Base-by-base conservation (phyloP, 1,139 yeast genomes). In the Scheffersomyces segobiensis region DNA sequence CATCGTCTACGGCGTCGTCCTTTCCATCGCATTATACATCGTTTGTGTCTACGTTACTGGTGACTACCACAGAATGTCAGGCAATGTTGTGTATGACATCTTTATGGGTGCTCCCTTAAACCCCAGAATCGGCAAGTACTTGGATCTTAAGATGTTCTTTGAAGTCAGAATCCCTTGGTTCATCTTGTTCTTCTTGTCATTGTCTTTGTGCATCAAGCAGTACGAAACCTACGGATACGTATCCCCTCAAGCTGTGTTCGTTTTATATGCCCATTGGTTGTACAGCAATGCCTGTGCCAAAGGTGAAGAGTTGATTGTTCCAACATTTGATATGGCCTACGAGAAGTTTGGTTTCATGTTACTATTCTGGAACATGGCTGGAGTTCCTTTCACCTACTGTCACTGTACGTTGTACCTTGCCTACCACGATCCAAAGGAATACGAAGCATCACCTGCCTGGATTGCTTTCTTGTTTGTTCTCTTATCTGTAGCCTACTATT, bases 281-380 rank as follows among this genome's bases (percentile, higher is more conserved):
- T 95, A 95, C 70, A 97, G 97, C 63, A 95, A 95, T 71, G 97
- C 98, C 2, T 95, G 98, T 77, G 89, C 97, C 60, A 95, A 95
- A 77, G 99, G 98, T 65, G 99, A 95, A 78, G 98, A 96, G 73
- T 81, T 93, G 68, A 93, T 95, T 73, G 97, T 93, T 60, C 97
- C 98, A 63, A 89, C 97, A 20, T 95, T 99, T 99, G 99, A 95
- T 75, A 93, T 95, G 98, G 98, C 97, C 53, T 95, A 95, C 75
- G 99, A 95, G 75, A 95, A 96, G 77, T 95, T 95, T 68, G 99
- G 99, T 14, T 95, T 96, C 80, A 93, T 95, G 98, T 86, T 95
- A 65, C 87, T 93, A 67, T 95, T 95, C 82, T 95, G 99, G 99
- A 95, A 95, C 79, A 92, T 95, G 75, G 97, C 98, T 49, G 99